Base-by-base conservation (phyloP, 1,139 yeast genomes). In the Saccharomycopsis hybrid region DNA sequence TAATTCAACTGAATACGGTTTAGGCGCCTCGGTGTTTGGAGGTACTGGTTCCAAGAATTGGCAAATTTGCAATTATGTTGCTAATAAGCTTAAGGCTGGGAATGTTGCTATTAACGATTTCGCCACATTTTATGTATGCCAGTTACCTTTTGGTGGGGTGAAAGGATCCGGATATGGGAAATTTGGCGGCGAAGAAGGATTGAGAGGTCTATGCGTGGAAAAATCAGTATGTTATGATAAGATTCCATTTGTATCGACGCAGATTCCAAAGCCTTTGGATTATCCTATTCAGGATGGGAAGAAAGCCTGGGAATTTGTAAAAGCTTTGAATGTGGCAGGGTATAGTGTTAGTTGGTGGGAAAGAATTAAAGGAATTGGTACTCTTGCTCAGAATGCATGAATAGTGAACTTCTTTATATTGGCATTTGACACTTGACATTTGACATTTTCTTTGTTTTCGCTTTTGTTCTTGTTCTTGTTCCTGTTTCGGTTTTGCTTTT, bases 61-160 rank as follows among this genome's bases (percentile, higher is more conserved):
- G 60, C 63, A 67, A 40, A 76, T 76, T 53, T 75, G 88, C 53
- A 78, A 82, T 61, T 66, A 70, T 47, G 79, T 88, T 35, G 85
- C 92, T 8, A 72, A 79, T 58, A 65, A 69, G 13, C 67, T 92
- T 56, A 75, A 80, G 43, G 77, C 90, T 49, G 98, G 98, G 29
- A 92, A 88, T 61, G 96, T 92, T 44, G 96, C 97, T 4, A 86
- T 92, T 55, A 92, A 92, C 65, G 98, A 92, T 67, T 92, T 92
- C 72, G 98, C 97, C 4, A 90, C 97, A 0, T 92, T 79, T 62
- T 90, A 90, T 60, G 88, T 92, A 33, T 92, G 97, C 57, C 97
- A 92, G 67, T 73, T 90, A 58, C 98, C 98, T 39, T 92, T 92
- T 69, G 98, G 98, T 50, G 98, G 98, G 31, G 78, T 78, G 33